Evolutionary conservation across 768 basidiomycete species (phyloP), one percentile per base, ranked within the genome.

Genomic region (Agaricus subrufescens): DNA sequence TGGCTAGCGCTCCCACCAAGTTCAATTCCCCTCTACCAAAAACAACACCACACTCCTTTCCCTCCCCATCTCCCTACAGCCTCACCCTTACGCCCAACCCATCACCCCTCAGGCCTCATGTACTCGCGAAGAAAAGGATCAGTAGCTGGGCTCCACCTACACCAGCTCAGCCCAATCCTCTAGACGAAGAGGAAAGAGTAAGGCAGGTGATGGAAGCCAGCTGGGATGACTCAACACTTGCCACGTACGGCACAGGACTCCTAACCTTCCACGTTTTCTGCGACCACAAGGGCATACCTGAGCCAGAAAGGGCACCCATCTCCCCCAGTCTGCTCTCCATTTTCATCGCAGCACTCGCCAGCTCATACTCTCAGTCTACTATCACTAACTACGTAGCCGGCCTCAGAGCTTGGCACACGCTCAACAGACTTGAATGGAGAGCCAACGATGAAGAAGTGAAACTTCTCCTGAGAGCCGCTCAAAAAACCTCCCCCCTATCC

Each of bases 191-290:
- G 1, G 27, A 49, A 44, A 6, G 29, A 4, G n/a, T 56, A 4
- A 2, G 8, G 3, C 29, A 40, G 7, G 23, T 48, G 3, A 1
- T 25, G 1, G 10, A 15, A 2, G 23, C 37, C 3, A 12, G 11
- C 5, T 74, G 65, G 67, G 62, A 62, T 0, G 57, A 61, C 1
- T 54, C 54, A 6, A 76, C 71, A 0, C 45, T 57, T 4, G 65
- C 64, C 7, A 62, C 67, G 0, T 76, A 78, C 43, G 69, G 71
- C 0, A 31, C 70, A 0, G 71, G 72, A 0, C 62, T 78, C 0
- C 60, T 71, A 0, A 50, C 64, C 0, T 79, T 57, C 46, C 76
- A 77, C 15, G 60, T 69, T 0, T 75, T 66, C 52, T 76, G 75
- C 45, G 69, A 71, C 57, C 3, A 15, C 0, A 39, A 58, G 3